Conservation (phyloP, 192 early-diverging fungal species). For the Umbelopsis isabellina region DNA sequence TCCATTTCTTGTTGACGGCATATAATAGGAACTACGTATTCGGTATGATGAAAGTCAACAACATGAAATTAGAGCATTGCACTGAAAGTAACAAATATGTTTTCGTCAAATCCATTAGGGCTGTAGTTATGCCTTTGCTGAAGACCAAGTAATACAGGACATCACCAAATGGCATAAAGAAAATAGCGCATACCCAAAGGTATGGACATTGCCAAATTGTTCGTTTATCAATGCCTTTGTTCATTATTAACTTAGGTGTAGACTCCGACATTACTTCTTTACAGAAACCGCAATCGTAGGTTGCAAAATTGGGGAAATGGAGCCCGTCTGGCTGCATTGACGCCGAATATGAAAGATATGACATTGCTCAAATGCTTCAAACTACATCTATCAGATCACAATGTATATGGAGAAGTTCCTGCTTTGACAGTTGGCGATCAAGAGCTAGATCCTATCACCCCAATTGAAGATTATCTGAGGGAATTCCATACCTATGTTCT, state of each 20-base stretch:
- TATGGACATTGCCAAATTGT: background rate
- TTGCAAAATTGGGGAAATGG: constrained; percentile 43
- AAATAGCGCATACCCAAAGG: constrained; percentile 32
- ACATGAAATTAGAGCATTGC: background rate
- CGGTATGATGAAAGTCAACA: background rate
- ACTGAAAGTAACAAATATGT: background rate
- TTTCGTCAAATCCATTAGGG: constrained; percentile 20
- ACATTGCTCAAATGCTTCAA: constrained; percentile 43
- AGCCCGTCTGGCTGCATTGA: constrained; percentile 37
- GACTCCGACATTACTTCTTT: constrained; percentile 42
- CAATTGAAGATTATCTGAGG: background rate
- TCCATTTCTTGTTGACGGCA: background rate
- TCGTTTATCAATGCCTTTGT: background rate
- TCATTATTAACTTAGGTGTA: background rate
- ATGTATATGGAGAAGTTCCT: constrained; percentile 6
- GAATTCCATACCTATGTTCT: background rate
- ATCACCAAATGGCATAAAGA: constrained; percentile 48
- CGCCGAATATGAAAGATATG: constrained; percentile 36
- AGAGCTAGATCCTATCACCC: constrained; percentile 6
- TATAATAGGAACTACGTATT: constrained; percentile 9
- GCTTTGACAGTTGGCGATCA: constrained; percentile 13
- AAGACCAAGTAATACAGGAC: constrained; percentile 39
- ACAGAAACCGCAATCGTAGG: constrained; percentile 31
- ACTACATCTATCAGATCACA: constrained; percentile 35
- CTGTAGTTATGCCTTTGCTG: constrained; percentile 37